phyloP scores from a whole-genome alignment of 2,329 filamentous ascomycete species.

The Zalaria sp. region DNA sequence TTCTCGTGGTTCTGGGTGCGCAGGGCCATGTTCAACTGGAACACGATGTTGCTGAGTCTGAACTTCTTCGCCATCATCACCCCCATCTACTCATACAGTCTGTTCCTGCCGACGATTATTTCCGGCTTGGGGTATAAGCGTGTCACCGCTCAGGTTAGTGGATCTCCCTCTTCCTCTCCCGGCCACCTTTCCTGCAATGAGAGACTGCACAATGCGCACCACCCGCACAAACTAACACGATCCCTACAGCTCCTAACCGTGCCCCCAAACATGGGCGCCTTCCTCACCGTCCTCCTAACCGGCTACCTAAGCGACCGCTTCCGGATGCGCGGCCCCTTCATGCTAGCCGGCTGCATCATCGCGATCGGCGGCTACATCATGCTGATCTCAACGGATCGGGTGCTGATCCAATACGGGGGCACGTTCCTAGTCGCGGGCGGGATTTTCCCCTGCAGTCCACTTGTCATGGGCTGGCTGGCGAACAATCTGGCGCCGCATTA shows the following conservation, averaged over 20 bases:
- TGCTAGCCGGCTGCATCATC: slow-evolving; percentile 17
- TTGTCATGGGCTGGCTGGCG: slow-evolving; percentile 21
- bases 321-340: slow-evolving; percentile 19
- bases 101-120: slow-evolving; percentile 34
- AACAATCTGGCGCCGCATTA: slow-evolving; percentile 25
- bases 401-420: slow-evolving; percentile 21
- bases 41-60: slow-evolving; percentile 10
- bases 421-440: slow-evolving; percentile 21
- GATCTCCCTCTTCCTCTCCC: too few relatives aligned
- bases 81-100: slow-evolving; percentile 27
- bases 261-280: slow-evolving; percentile 21
- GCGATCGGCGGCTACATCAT: slow-evolving; percentile 23
- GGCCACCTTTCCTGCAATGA: background rate
- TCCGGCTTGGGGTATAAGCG: slow-evolving; percentile 25
- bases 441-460: slow-evolving; percentile 18
- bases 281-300: slow-evolving; percentile 19
- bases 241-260: slow-evolving; percentile 21
- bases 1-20: slow-evolving; percentile 13
- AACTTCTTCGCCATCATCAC: slow-evolving; percentile 12
- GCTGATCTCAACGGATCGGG: slow-evolving; percentile 17
- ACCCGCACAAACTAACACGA: slow-evolving; percentile 4
- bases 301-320: slow-evolving; percentile 20
- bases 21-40: slow-evolving; percentile 11
- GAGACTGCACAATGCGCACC: background rate
- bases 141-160: slow-evolving; percentile 12